Evolutionary conservation across 78 protist species (phyloP).

Genomic region (Anaeramoeba flamelloides): DNA sequence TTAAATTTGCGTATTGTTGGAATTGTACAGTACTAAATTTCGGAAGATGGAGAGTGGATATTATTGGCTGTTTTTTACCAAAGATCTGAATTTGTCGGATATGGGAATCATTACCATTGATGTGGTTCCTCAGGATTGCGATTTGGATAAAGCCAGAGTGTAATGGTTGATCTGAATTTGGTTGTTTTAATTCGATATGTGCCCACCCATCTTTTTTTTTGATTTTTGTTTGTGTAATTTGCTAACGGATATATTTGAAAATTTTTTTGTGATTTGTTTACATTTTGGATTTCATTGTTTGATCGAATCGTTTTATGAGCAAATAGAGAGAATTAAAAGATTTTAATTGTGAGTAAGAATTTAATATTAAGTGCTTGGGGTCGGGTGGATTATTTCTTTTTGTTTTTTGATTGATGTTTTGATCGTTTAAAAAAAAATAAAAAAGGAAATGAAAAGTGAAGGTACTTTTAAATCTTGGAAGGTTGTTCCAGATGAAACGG

Average conservation of each 20-base stretch:
- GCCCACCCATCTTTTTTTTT: not conserved
- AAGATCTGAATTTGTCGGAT: not conserved
- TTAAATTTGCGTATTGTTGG: not conserved
- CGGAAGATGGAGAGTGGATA: not conserved
- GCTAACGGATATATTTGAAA: no score
- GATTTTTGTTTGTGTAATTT: not conserved
- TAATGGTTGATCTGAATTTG: not conserved
- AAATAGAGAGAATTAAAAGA: no score
- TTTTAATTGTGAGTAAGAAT: no score
- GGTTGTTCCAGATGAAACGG: not conserved
- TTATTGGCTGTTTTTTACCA: not conserved
- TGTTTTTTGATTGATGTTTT: no score
- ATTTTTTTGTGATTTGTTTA: no score
- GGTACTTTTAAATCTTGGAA: not conserved
- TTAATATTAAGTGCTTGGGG: no score
- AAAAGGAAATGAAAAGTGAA: not conserved
- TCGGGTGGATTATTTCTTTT: no score
- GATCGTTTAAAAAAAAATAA: no score
- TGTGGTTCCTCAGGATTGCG: not conserved
- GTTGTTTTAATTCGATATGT: not conserved
- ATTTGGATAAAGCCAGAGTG: not conserved
- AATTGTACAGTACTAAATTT: not conserved
- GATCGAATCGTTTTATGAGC: no score
- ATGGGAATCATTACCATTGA: not conserved
- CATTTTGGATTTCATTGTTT: no score